Base-by-base conservation (phyloP, 1,139 yeast species). In the Geotrichum bryndzae region DNA sequence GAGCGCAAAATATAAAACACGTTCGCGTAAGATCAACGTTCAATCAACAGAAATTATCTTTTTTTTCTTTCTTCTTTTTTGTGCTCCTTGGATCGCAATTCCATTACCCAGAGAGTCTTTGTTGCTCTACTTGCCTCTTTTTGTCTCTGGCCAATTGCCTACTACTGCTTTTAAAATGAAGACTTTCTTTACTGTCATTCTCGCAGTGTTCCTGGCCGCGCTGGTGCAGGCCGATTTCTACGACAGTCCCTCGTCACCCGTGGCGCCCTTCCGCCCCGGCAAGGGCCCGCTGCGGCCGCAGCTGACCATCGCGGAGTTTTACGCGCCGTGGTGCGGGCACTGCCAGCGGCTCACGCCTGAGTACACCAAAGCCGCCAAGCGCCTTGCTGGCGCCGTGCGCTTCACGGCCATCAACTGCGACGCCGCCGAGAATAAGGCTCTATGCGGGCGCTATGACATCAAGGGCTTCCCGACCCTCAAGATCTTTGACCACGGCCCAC, bases 281-380 rank as follows among this genome's bases (percentile, higher is more conserved):
- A 22, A 84, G 77, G 56, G 91, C 92, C 71, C 84, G 86, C 64
- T 81, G 82, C 65, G 87, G 85, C 57, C 90, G 72, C 88, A 90
- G 68, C 87, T 96, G 2, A 77, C 96, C 1, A 77, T 92, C 6
- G 95, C 94, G 23, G 92, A 91, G 74, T 94, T 92, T 72, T 94
- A 94, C 73, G 98, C 98, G 3, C 98, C 98, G 50, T 94, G 98
- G 98, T 94, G 98, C 76, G 89, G 90, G 25, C 90, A 88, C 77
- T 88, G 95, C 76, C 84, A 86, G 76, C 80, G 77, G 67, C 78
- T 88, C 71, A 84, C 84, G 50, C 90, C 94, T 58, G 82, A 83
- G 1, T 87, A 79, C 72, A 78, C 79, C 62, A 87, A 85, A 69
- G 83, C 87, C 25, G 96, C 90, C 13, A 83, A 82, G 61, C 75